Evolutionary conservation across 345 rosid genomes (phyloP).

Genomic region (Angophora floribunda): DNA sequence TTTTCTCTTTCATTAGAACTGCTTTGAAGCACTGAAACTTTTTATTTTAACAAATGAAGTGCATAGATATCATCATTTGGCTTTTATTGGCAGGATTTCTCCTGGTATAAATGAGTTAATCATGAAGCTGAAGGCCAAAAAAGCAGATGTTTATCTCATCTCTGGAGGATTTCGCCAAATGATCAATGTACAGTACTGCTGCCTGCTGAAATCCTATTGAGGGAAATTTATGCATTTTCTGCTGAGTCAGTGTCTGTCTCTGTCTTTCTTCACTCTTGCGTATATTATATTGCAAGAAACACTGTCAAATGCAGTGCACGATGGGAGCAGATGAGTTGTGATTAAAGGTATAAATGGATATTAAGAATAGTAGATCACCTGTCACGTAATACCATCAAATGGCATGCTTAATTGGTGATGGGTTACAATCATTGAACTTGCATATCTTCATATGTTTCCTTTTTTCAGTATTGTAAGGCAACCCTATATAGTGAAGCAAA

Average conservation of each 20-base stretch:
- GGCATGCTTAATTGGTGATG: not conserved
- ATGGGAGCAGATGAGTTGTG: not conserved
- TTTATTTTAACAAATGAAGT: not conserved
- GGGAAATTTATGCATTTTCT: not conserved
- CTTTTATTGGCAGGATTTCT: constrained; percentile 42
- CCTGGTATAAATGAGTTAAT: constrained; percentile 76
- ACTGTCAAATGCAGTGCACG: not conserved
- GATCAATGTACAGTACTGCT: constrained; percentile 60
- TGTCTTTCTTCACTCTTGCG: not conserved
- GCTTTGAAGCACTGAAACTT: not conserved
- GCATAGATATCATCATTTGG: not conserved
- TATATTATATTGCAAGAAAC: not conserved
- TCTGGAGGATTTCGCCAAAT: constrained; percentile 97
- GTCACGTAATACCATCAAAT: not conserved
- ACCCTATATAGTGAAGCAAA: not conserved
- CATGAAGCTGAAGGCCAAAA: constrained; percentile 61
- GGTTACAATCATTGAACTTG: not conserved
- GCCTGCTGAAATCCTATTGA: not conserved
- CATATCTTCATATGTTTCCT: not conserved
- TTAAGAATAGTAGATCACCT: not conserved
- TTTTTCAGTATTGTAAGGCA: not conserved
- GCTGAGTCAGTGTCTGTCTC: not conserved
- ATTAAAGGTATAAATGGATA: not conserved
- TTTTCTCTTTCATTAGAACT: not conserved
- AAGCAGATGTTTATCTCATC: constrained; percentile 59